Base-by-base conservation (phyloP, 1,284 basidiomycete genomes). In the Sanghuangporus weigelae region DNA sequence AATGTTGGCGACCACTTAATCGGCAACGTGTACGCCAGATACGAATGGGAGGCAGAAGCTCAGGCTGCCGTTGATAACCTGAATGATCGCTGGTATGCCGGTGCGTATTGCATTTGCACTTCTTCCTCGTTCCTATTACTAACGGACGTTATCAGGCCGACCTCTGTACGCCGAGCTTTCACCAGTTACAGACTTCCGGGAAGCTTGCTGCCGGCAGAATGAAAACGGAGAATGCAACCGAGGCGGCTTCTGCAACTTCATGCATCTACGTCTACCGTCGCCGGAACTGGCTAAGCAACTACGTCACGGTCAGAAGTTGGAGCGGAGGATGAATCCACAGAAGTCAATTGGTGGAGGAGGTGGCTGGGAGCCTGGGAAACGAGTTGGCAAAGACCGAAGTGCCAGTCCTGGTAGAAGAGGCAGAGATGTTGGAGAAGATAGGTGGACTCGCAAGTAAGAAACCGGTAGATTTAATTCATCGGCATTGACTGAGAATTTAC, bases 1-100 rank as follows among this genome's bases (percentile, higher is more conserved):
- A 99, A 99, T 73, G 95, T 99, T 36, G 97, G 97, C 31, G 97
- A 99, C 74, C 97, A 99, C 75, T 81, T 99, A 51, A 96, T 98
- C 72, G 97, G 97, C 35, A 99, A 99, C 72, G 97, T 99, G 1
- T 99, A 99, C 73, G 97, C 96, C 11, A 85, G 97, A 50, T 99
- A 95, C 74, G 95, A 98, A 73, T 97, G 93, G 93, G 97, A 99
- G 77, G 95, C 95, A 0, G 97, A 99, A 73, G 97, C 97, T 7
- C 92, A 95, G 73, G 80, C 87, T 49, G 96, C 97, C 0, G 94
- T 98, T 10, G 93, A 97, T 71, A 92, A 85, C 66, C 80, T 98
- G 67, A 98, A 98, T 72, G 92, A 96, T 71, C 84, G 96, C 26
- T 99, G 97, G 97, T 99, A 98, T 82, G 95, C 95, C 71, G 94